phyloP scores from a whole-genome alignment of 345 rosid species.

The Eucalyptus pauciflora region DNA sequence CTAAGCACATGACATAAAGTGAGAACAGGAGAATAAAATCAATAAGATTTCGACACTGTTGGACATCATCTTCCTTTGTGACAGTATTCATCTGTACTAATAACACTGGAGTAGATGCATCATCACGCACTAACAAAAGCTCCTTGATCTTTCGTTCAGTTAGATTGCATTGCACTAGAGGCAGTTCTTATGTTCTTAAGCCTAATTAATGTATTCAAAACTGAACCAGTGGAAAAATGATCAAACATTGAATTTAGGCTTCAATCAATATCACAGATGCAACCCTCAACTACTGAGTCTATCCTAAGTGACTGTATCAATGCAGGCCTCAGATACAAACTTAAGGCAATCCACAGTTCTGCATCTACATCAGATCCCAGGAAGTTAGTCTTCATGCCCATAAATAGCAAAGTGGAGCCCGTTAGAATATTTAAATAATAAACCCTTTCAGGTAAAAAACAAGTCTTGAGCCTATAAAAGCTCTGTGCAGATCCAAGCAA shows the following conservation, averaged over 20 bases:
- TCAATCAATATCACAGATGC: not conserved
- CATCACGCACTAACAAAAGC: not conserved
- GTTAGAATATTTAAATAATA: no score
- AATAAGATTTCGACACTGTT: not conserved
- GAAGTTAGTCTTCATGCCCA: not conserved
- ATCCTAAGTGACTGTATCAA: not conserved
- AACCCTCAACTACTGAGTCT: not conserved
- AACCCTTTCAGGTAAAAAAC: not conserved
- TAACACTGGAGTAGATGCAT: not conserved
- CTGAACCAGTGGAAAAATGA: not conserved
- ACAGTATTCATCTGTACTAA: not conserved
- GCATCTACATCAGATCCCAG: not conserved
- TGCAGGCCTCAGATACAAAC: not conserved
- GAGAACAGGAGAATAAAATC: not conserved
- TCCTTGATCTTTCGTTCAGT: not conserved
- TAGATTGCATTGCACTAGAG: not conserved
- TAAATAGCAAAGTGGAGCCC: not conserved
- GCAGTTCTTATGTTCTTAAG: not conserved
- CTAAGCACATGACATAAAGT: not conserved
- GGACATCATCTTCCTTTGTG: not conserved
- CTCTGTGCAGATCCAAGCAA: not conserved
- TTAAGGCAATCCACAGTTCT: not conserved
- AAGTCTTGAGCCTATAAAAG: not conserved
- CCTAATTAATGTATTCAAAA: not conserved
- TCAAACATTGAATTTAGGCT: not conserved